Base-by-base conservation (phyloP, 1,284 basidiomycete species). In the Rhodotorula sp. region DNA sequence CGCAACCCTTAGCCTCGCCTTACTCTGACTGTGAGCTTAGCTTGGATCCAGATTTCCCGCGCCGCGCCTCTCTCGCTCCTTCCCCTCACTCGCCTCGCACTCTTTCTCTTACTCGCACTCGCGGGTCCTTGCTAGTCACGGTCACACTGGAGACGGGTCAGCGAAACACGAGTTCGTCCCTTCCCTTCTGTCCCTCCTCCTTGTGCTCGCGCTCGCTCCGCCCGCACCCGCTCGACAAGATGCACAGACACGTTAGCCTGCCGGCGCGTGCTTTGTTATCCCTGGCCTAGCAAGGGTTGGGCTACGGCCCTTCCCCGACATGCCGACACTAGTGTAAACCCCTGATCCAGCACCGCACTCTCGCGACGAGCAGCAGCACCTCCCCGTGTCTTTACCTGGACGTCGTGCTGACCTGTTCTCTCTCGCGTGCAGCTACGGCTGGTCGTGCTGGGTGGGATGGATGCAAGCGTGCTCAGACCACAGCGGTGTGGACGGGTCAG, bases 261-360 rank as follows among this genome's bases (percentile, higher is more conserved):
- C 66, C 51, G 72, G 56, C 50, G 29, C 54, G 63, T n/a, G 60
- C 64, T 39, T 67, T 64, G 72, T 73, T 73, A 73, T 73, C 72
- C 72, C 72, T 73, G 72, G 53, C 72, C 69, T 70, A 73, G 70
- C 48, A 72, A 57, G 44, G 70, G 60, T 36, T 21, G 27, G 50
- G 39, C 53, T 58, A 66, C 70, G 70, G 51, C 44, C 56, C 32
- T 39, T 55, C 63, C 46, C 37, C 54, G 27, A 72, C 36, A 60
- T 72, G 70, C 70, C 70, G 70, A 72, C 70, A 69, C 39, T 64
- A 37, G 66, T 68, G 64, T 65, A 65, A 72, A 68, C 68, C 60
- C 70, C 70, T 72, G 70, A 72, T 61, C 66, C 67, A n/a, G 25
- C 29, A 29, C n/a, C 51, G 15, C 29, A 27, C 39, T 15, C 39